Percentiles rank a stretch among this genome's conserved stretches.
phyloP scores from a whole-genome alignment of 306 rosid genomes.

The Phaseolus lunatus region DNA sequence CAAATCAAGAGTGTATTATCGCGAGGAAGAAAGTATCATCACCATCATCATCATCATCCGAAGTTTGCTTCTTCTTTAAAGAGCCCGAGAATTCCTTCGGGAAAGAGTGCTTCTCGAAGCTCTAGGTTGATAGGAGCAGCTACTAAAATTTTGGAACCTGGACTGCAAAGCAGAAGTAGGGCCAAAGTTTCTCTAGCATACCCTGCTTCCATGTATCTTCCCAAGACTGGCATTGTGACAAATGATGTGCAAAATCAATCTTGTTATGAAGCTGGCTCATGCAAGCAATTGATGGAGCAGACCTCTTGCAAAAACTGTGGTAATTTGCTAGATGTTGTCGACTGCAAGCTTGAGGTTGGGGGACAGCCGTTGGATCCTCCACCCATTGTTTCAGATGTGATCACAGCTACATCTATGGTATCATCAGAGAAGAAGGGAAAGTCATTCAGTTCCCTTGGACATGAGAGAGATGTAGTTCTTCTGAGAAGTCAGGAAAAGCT shows the following conservation, averaged over 20 bases:
- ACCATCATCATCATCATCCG: slow-evolving; percentile 54
- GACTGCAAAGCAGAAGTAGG: slow-evolving; percentile 67
- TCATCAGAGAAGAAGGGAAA: slow-evolving; percentile 53
- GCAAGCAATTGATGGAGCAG: slow-evolving; percentile 56
- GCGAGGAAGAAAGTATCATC: slow-evolving; percentile 61
- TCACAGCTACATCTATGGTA: slow-evolving; percentile 46
- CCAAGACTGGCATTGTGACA: slow-evolving; percentile 32
- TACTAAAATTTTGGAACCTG: slow-evolving; percentile 86
- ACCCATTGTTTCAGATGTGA: slow-evolving; percentile 50
- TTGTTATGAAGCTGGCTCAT: slow-evolving; percentile 43
- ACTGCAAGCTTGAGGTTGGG: slow-evolving; percentile 49
- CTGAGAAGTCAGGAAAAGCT: slow-evolving; percentile 49
- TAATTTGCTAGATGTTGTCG: slow-evolving; percentile 60
- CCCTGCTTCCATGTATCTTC: slow-evolving; percentile 53
- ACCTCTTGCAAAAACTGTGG: slow-evolving; percentile 77
- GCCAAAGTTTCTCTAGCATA: slow-evolving; percentile 62
- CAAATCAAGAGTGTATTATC: slow-evolving; percentile 81
- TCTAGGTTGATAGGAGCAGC: slow-evolving; percentile 89
- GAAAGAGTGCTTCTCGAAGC: slow-evolving; percentile 64
- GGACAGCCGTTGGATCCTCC: slow-evolving; percentile 45
- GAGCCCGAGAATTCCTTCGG: slow-evolving; percentile 65
- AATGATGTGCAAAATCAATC: slow-evolving; percentile 48
- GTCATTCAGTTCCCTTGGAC: slow-evolving; percentile 46
- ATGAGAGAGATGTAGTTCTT: slow-evolving; percentile 53
- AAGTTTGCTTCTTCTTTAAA: slow-evolving; percentile 73